phyloP scores from a whole-genome alignment of 768 basidiomycete genomes.

The Leccinum aurantiacum region DNA sequence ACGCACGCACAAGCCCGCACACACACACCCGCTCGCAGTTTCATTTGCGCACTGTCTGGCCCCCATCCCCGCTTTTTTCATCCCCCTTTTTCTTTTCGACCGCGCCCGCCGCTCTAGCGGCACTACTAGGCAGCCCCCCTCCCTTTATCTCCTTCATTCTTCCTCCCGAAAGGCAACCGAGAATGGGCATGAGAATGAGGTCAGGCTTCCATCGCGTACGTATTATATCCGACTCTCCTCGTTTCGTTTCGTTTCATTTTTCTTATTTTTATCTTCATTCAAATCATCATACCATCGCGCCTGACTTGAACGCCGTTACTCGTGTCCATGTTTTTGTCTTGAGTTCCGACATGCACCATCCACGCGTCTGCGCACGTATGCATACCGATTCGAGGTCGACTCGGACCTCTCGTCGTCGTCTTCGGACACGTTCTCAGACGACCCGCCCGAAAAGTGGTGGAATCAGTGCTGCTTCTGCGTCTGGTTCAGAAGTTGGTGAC shows the following conservation, averaged over 20 bases:
- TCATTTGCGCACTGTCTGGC: not conserved
- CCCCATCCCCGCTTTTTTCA: not conserved
- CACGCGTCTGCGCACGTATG: conserved; percentile 6
- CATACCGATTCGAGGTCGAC: conserved; percentile 25
- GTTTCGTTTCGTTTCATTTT: not conserved
- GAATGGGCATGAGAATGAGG: conserved; percentile 13
- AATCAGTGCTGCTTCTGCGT: conserved; percentile 12
- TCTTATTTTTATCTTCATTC: not conserved
- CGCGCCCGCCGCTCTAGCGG: not conserved
- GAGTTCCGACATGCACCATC: conserved; percentile 7
- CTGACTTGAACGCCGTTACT: not conserved
- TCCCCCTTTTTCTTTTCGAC: not conserved
- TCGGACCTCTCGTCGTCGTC: conserved; percentile 27
- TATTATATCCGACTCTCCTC: not conserved
- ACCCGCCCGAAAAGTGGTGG: conserved; percentile 24
- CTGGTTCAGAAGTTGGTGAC: conserved; percentile 30
- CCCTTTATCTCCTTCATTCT: not conserved
- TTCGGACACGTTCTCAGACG: conserved; percentile 24
- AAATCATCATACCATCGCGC: not conserved
- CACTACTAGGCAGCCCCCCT: not conserved
- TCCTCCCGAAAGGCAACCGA: not conserved
- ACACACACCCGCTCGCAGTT: conserved; percentile 1
- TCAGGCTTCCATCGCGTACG: conserved; percentile 12
- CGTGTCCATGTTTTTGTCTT: not conserved
- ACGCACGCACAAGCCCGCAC: not conserved